These are phyloP conservation scores for Xerocomus brunneocitrinus DNA, from an alignment of 768 basidiomycete genomes.

Conservation along the genomic window DNA sequence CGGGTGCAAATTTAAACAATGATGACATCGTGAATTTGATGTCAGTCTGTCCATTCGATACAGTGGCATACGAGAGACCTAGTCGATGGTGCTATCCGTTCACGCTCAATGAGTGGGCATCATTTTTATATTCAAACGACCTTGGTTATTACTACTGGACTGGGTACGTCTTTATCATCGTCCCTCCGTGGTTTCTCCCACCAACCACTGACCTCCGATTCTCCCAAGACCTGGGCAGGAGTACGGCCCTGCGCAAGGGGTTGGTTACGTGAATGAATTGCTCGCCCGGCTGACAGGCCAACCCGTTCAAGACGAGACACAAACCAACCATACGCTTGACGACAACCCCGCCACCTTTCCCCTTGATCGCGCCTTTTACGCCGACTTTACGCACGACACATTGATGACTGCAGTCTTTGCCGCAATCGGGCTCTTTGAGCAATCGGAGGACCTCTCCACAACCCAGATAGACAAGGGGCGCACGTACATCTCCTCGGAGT, in stretches of 20 bases:
- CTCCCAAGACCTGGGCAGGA: conserved; percentile 54
- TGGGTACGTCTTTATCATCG: conserved; percentile 39
- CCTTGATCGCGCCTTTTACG: conserved; percentile 57
- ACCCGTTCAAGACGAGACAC: conserved; percentile 64
- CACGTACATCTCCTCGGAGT: conserved; percentile 38
- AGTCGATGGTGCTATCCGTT: conserved; percentile 73
- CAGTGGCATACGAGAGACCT: conserved; percentile 39
- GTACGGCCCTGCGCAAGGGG: conserved; percentile 71
- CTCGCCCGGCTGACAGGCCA: conserved; percentile 65
- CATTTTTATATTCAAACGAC: conserved; percentile 64
- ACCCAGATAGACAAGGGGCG: conserved; percentile 17
- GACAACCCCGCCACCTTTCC: conserved; percentile 64
- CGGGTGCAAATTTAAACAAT: conserved; percentile 54
- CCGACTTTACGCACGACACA: conserved; percentile 85
- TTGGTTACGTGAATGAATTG: conserved; percentile 85
- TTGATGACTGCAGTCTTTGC: conserved; percentile 70
- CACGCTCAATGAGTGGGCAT: conserved; percentile 49
- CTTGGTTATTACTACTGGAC: conserved; percentile 72
- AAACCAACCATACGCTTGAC: conserved; percentile 74
- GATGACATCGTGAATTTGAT: conserved; percentile 57
- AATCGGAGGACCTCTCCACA: conserved; percentile 24
- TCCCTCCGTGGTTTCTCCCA: not conserved
- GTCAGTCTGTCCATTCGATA: conserved; percentile 74
- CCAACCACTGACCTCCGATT: not conserved
- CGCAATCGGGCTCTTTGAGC: conserved; percentile 49